phyloP scores from a whole-genome alignment of 1,284 basidiomycete species.

The Ustilago cynodontis region DNA sequence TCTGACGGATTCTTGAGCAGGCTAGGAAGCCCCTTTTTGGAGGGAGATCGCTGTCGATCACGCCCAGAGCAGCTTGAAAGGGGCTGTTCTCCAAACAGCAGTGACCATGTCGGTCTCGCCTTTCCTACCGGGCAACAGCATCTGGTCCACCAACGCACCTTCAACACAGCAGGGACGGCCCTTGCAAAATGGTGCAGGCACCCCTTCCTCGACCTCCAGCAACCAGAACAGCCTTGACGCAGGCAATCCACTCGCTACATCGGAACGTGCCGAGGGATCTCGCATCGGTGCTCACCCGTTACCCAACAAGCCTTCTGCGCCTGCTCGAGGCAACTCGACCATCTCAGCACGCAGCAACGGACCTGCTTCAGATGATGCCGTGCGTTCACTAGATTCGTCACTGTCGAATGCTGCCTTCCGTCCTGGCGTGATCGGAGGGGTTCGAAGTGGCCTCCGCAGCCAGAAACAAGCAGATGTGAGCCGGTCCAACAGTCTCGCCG shows the following conservation, averaged over 20 bases:
- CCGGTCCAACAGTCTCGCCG: conserved; percentile 51
- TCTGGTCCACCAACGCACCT: conserved; percentile 40
- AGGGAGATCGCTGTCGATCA: too few relatives aligned
- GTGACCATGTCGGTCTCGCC: conserved; percentile 45
- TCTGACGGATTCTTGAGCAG: too few relatives aligned
- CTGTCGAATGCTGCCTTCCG: conserved; percentile 15
- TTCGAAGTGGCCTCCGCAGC: conserved; percentile 6
- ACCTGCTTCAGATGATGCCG: conserved; percentile 23
- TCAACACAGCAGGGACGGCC: conserved; percentile 14
- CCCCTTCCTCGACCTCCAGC: not conserved
- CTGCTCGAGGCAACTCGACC: conserved; percentile 35
- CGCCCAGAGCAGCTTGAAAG: not conserved
- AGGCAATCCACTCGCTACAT: not conserved
- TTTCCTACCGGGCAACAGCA: conserved; percentile 46
- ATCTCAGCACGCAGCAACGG: conserved; percentile 19
- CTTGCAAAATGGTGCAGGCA: conserved; percentile 9
- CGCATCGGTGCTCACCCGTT: conserved; percentile 40
- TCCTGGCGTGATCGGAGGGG: conserved; percentile 34
- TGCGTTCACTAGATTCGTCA: conserved; percentile 37
- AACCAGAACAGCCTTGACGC: conserved; percentile 13
- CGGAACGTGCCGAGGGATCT: conserved; percentile 19
- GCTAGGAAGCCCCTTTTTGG: not conserved
- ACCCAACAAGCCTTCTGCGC: conserved; percentile 39
- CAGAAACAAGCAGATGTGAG: conserved; percentile 23
- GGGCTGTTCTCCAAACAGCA: conserved; percentile 9